Evolutionary conservation across 257 asterid species (phyloP), one percentile per base, ranked within the genome.

Genomic region (Galeopsis tetrahit): DNA sequence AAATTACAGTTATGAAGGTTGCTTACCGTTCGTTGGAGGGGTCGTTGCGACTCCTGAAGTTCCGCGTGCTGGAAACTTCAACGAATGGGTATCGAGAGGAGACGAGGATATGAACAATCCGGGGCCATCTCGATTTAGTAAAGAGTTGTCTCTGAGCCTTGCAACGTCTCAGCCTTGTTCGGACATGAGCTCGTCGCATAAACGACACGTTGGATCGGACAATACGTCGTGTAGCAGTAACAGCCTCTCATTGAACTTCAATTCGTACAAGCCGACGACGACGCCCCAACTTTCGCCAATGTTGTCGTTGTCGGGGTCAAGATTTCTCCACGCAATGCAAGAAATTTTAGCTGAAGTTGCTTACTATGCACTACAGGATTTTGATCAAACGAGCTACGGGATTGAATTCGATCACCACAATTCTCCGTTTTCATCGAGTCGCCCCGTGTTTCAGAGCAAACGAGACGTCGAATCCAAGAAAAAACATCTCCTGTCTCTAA

Each of bases 331-430:
- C 4, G 89, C 87, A 48, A 81, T 93, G 89, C 98, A 87, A 71
- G 96, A 91, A 65, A 79, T 93, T 46, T 94, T 93, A 17, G 94
- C 88, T 38, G 89, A 89, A 56, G 75, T 91, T 3, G 90, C 97
- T 38, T 76, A 58, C 62, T 85, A 53, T 48, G 89, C 90, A 3
- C 84, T 87, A 0, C 88, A 82, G 32, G 80, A 82, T 64, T 64
- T 71, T 2, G 79, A 83, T 40, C 70, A 38, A 4, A 39, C 58
- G 39, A 69, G 74, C 40, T 70, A 71, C 43, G 84, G 79, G 51
- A 38, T 35, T 1, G 80, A 72, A 21, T 21, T 21, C 28, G 28
- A 21, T 21, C 28, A 21, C 64, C 67, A 66, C 15, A 68, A 66
- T 39, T 43, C 34, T 15, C 68, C 73, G 15, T 48, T 75, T 63